Evolutionary conservation across 2,329 filamentous ascomycete genomes (phyloP).

Genomic region (Phialophora expanda): DNA sequence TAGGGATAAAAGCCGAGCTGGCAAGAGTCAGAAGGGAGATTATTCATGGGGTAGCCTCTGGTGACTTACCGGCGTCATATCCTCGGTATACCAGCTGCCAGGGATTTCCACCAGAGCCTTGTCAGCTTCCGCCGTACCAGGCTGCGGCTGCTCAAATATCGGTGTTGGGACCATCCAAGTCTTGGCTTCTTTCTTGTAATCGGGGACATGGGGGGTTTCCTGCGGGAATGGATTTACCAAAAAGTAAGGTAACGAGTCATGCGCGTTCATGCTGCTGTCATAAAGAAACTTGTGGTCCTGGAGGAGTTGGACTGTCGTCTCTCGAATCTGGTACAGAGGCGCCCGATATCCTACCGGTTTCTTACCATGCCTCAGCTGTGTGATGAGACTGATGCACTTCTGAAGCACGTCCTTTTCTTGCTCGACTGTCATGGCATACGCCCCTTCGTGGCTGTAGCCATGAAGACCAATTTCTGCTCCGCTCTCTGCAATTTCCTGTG

Average conservation of each 20-base stretch:
- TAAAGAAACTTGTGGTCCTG: slow-evolving; percentile 58
- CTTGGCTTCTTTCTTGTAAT: slow-evolving; percentile 50
- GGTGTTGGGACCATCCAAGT: slow-evolving; percentile 54
- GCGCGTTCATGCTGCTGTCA: slow-evolving; percentile 57
- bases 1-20: slow-evolving; percentile 52
- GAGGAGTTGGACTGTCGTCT: slow-evolving; percentile 55
- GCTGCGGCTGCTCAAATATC: slow-evolving; percentile 32
- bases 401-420: slow-evolving; percentile 58
- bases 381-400: slow-evolving; percentile 55
- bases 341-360: slow-evolving; percentile 58
- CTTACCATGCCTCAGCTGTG: slow-evolving; percentile 50
- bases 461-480: slow-evolving; percentile 53
- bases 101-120: slow-evolving; percentile 50
- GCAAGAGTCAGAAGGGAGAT: slow-evolving; percentile 13
- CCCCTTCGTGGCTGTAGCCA: slow-evolving; percentile 48
- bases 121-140: slow-evolving; percentile 37
- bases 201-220: slow-evolving; percentile 47
- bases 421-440: slow-evolving; percentile 49
- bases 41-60: not conserved
- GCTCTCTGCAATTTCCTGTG: slow-evolving; percentile 56
- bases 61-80: slow-evolving; percentile 48
- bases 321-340: slow-evolving; percentile 58
- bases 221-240: slow-evolving; percentile 46
- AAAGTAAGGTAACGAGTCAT: slow-evolving; percentile 58
- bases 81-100: slow-evolving; percentile 55